Evolutionary conservation across 2,329 filamentous ascomycete genomes (phyloP).

Genomic region (Arachnopeziza araneosa): DNA sequence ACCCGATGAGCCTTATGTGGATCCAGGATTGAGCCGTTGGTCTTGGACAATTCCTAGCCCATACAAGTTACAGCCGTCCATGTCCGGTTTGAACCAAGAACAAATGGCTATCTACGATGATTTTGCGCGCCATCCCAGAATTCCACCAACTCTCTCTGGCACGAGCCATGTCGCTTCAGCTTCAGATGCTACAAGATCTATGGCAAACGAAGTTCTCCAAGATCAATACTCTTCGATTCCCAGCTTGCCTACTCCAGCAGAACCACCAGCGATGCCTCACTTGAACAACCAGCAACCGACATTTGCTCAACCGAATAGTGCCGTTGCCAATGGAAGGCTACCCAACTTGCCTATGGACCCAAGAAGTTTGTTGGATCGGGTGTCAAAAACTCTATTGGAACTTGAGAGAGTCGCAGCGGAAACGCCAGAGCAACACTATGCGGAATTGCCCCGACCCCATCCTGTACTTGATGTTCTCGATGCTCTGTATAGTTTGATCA

Average conservation of each 20-base stretch:
- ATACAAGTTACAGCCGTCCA: slow-evolving; percentile 72
- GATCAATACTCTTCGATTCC: slow-evolving; percentile 55
- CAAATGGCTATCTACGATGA: slow-evolving; percentile 97
- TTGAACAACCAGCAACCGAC: slow-evolving; percentile 47
- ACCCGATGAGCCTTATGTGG: slow-evolving; percentile 79
- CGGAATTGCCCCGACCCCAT: slow-evolving; percentile 52
- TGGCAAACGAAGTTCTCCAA: slow-evolving; percentile 59
- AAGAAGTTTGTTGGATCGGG: slow-evolving; percentile 46
- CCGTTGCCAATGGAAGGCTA: slow-evolving; percentile 47
- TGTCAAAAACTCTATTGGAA: slow-evolving; percentile 53
- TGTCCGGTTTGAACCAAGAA: slow-evolving; percentile 75
- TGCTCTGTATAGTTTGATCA: slow-evolving; percentile 55
- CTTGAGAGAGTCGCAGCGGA: slow-evolving; percentile 49
- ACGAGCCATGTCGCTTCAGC: slow-evolving; percentile 50
- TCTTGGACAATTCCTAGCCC: slow-evolving; percentile 90
- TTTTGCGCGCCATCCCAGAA: slow-evolving; percentile 80
- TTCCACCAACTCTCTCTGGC: slow-evolving; percentile 48
- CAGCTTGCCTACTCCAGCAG: slow-evolving; percentile 52
- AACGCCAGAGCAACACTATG: slow-evolving; percentile 53
- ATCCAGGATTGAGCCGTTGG: slow-evolving; percentile 80
- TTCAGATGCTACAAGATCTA: slow-evolving; percentile 55
- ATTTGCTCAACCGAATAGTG: slow-evolving; percentile 49
- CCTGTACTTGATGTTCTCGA: slow-evolving; percentile 58
- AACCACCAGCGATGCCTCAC: slow-evolving; percentile 48
- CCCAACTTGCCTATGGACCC: slow-evolving; percentile 42